Evolutionary conservation across 345 rosid species (phyloP), one percentile per base, ranked within the genome.

Genomic region (Hibiscus syriacus): DNA sequence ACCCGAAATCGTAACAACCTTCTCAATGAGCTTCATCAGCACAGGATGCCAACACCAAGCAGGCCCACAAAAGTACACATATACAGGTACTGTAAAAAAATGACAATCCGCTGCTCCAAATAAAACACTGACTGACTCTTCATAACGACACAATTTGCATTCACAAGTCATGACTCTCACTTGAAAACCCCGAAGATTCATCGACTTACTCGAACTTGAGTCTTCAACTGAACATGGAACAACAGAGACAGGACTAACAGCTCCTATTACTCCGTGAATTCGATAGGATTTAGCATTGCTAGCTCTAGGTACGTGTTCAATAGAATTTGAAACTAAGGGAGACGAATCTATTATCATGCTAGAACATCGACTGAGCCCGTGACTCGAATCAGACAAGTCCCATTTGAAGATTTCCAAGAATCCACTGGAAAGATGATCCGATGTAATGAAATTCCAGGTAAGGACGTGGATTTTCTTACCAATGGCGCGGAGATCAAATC

Each of bases 341-440:
- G 86, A 30, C 6, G 89, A 83, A 71, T 73, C 73, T 14, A 52
- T 25, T 10, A 25, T 25, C 32, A 53, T 55, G 55, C 34, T 59
- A 13, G 86, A 77, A 70, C 83, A 72, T 38, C 62, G 66, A 54
- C 58, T 67, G 1, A 83, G 68, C 20, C 50, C 71, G 49, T 27
- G 52, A 38, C 43, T 65, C 1, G 69, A 54, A 38, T 74, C 82
- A 17, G 70, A 39, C 8, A 87, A 66, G 36, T 67, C 73, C 96
- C 92, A 94, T 67, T 79, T 77, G 53, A 94, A 80, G 36, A 94
- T 87, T 85, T 94, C 99, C 75, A 94, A 60, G 72, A 90, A 79
- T 5, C 96, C 96, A 25, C 81, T 82, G 20, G 76, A 79, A 3
- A 59, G 70, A 69, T 76, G 84, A 52, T 79, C 80, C 46, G 76